Evolutionary conservation across 1,139 yeast species (phyloP), one percentile per base, ranked within the genome.

Genomic region (Debaryomyces udenii): DNA sequence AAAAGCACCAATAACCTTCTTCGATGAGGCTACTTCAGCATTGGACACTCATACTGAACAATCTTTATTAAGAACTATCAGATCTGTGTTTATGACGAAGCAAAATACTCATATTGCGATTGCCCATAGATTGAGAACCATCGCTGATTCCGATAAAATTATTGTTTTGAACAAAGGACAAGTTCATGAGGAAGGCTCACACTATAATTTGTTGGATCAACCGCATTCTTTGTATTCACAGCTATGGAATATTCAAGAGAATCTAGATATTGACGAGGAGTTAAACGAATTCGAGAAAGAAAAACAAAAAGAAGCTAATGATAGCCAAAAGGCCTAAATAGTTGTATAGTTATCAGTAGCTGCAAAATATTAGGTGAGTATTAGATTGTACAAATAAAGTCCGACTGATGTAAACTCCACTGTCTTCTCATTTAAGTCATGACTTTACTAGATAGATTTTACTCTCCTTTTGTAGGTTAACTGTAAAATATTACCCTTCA

Each of bases 1-100:
- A 64, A 74, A 79, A 47, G 82, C 98, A 0, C 94, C 95, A 11
- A 88, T 94, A 40, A 86, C 95, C 45, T 93, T 94, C 61, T 90
- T 93, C 51, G 99, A 94, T 59, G 99, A 93, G 60, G 98, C 98
- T 5, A 93, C 99, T 0, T 85, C 96, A 38, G 99, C 99, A 0
- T 73, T 93, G 38, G 99, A 93, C 61, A 93, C 99, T 3, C 96
- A 90, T 57, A 93, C 99, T 0, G 99, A 93, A 57, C 96, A 88
- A 61, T 76, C 86, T 2, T 70, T 94, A 40, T 66, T 93, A 51
- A 77, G 74, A 44, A 90, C 96, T 1, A 83, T 91, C 37, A 75
- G 83, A 49, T 56, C 67, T 3, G 77, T 86, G 22, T 83, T 88
- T 59, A 70, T 62, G 45, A 81, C 78, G 33, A 66, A 73, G 24